Evolutionary conservation across 2,329 filamentous ascomycete genomes (phyloP).

Genomic region (Cladosporium oxysporum): DNA sequence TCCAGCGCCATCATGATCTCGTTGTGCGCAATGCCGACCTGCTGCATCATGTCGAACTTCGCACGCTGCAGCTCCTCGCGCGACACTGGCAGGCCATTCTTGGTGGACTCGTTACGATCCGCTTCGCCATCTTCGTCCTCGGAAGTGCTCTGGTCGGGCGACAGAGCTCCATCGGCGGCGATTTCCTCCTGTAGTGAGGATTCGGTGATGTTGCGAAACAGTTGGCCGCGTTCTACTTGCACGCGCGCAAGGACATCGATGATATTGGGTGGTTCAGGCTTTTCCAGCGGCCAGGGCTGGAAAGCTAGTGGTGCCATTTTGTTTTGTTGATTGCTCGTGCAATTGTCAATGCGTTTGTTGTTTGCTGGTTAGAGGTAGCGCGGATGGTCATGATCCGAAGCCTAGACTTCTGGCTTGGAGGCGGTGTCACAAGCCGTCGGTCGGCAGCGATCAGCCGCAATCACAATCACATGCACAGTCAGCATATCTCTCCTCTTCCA

Average conservation of each 20-base stretch:
- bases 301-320: slow-evolving; percentile 55
- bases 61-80: slow-evolving; percentile 44
- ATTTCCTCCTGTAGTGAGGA: slow-evolving; percentile 71
- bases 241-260: slow-evolving; percentile 76
- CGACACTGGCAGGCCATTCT: slow-evolving; percentile 27
- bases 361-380: not conserved
- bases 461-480: slow-evolving; percentile 10
- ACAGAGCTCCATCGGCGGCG: slow-evolving; percentile 46
- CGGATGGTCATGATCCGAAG: not conserved
- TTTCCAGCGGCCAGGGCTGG: slow-evolving; percentile 60
- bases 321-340: not conserved
- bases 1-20: slow-evolving; percentile 72
- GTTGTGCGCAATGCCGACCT: slow-evolving; percentile 49
- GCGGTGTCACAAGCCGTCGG: slow-evolving; percentile 15
- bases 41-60: slow-evolving; percentile 44
- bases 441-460: slow-evolving; percentile 4
- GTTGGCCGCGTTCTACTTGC: slow-evolving; percentile 71
- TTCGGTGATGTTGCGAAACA: slow-evolving; percentile 76
- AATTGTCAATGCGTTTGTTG: not conserved
- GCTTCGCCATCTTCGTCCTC: slow-evolving; percentile 47
- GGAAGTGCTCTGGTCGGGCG: slow-evolving; percentile 48
- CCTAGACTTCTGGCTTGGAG: not conserved
- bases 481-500: slow-evolving; percentile 1
- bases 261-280: slow-evolving; percentile 62
- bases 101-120: slow-evolving; percentile 15